A percentile compares a stretch with the other conserved stretches of the same genome.
phyloP scores from a whole-genome alignment of 148 eudicot species.

The Euryodendron excelsum region DNA sequence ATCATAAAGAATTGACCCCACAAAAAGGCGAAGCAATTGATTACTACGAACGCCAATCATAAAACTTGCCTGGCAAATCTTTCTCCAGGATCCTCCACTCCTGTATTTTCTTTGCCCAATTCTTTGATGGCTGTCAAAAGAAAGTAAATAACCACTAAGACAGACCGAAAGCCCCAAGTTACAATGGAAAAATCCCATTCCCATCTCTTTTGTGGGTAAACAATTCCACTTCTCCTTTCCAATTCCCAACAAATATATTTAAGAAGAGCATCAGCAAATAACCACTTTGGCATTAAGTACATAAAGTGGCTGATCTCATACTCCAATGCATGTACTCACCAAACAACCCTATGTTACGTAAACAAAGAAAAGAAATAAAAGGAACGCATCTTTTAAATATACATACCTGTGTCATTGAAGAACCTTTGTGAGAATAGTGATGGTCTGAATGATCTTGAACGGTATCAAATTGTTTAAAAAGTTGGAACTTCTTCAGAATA shows the following conservation, averaged over 20 bases:
- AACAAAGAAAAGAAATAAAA: not conserved
- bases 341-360: not conserved
- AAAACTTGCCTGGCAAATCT: constrained; percentile 62
- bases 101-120: constrained; percentile 65
- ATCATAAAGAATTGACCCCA: not conserved
- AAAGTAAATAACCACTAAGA: constrained; percentile 5
- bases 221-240: no score
- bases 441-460: constrained; percentile 71
- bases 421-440: constrained; percentile 30
- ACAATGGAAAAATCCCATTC: no score
- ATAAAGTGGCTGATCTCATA: no score
- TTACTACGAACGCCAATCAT: not conserved
- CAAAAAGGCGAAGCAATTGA: not conserved
- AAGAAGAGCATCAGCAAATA: no score
- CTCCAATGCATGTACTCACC: no score
- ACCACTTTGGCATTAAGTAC: no score
- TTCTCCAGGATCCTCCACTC: constrained; percentile 79
- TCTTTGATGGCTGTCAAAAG: constrained; percentile 51
- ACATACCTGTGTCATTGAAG: constrained; percentile 42
- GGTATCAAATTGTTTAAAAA: no score
- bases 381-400: constrained; percentile 2
- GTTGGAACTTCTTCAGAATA: constrained; percentile 39
- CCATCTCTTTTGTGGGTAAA: no score
- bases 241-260: no score
- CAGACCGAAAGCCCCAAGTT: no score